Evolutionary conservation across 495 filamentous ascomycete species (phyloP).

Genomic region (Massariosphaeria phaeospora): DNA sequence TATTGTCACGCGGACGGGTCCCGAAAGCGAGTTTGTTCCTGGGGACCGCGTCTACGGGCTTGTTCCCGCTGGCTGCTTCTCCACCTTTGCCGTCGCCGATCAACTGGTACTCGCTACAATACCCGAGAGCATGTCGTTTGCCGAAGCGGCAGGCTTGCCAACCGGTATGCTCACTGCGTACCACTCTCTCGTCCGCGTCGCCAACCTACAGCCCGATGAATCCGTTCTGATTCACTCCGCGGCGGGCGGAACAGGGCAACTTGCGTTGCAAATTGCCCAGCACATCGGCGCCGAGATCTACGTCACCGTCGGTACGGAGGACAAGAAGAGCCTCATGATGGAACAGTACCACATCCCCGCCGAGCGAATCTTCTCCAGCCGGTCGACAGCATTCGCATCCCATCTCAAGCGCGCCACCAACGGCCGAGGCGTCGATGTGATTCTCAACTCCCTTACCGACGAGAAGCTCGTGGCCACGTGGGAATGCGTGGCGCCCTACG

Average conservation of each 20-base stretch:
- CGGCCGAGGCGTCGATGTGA: conserved; percentile 14
- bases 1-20: not conserved
- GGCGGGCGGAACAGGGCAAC: conserved; percentile 6
- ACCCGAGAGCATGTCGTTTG: not conserved
- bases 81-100: not conserved
- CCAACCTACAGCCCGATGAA: conserved; percentile 2
- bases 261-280: conserved; percentile 6
- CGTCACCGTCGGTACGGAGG: conserved; percentile 14
- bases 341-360: conserved; percentile 10
- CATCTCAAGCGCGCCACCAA: conserved; percentile 6
- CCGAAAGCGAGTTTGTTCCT: not conserved
- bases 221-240: conserved; percentile 12
- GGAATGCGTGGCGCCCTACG: conserved; percentile 52
- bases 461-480: conserved; percentile 41
- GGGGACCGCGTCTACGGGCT: conserved; percentile 16
- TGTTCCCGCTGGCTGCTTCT: not conserved
- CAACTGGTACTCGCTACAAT: not conserved
- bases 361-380: conserved; percentile 1
- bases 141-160: not conserved
- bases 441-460: conserved; percentile 4
- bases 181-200: conserved; percentile 5
- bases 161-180: not conserved
- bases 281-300: conserved; percentile 9
- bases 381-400: not conserved
- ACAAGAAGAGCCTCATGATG: conserved; percentile 10